phyloP scores from a whole-genome alignment of 2,329 filamentous ascomycete species.

The Fusarium chlamydosporum region DNA sequence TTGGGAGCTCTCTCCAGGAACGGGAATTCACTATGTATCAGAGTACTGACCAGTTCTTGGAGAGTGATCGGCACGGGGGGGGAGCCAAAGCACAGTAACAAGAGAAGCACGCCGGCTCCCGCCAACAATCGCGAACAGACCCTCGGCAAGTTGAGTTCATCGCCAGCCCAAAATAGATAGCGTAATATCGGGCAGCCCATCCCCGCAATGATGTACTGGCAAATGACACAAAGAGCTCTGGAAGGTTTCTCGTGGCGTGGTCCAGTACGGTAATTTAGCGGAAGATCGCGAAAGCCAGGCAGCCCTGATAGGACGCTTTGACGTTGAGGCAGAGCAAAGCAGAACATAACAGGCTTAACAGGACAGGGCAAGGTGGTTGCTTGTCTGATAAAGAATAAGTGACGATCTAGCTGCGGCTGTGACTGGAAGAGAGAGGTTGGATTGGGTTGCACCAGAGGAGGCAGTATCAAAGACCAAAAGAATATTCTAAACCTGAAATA shows the following conservation, averaged over 20 bases:
- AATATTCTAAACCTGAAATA: conserved; percentile 1
- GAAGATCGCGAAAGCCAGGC: conserved; percentile 18
- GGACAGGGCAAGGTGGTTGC: conserved; percentile 30
- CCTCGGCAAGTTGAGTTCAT: conserved; percentile 1
- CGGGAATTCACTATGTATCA: conserved; percentile 9
- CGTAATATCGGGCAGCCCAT: conserved; percentile 30
- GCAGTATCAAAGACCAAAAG: conserved; percentile 25
- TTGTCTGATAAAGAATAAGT: conserved; percentile 4
- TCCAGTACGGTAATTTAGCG: conserved; percentile 3
- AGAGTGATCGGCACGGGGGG: conserved; percentile 42
- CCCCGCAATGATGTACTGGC: conserved; percentile 42
- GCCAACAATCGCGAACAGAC: conserved; percentile 21
- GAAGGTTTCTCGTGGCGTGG: conserved; percentile 34
- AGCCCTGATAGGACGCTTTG: conserved; percentile 38
- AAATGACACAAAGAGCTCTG: conserved; percentile 42
- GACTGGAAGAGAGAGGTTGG: conserved; percentile 14
- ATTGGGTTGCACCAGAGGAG: conserved; percentile 30
- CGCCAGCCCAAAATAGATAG: conserved; percentile 42
- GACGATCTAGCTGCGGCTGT: no score
- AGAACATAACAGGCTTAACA: neutral
- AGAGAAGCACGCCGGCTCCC: conserved; percentile 29
- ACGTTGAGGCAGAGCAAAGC: conserved; percentile 17
- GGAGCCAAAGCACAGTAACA: conserved; percentile 20
- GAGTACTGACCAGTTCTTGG: conserved; percentile 21
- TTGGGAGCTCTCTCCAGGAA: conserved; percentile 28